Conservation (phyloP, 2,329 filamentous ascomycete species). For the Clarireedia hainanense region DNA sequence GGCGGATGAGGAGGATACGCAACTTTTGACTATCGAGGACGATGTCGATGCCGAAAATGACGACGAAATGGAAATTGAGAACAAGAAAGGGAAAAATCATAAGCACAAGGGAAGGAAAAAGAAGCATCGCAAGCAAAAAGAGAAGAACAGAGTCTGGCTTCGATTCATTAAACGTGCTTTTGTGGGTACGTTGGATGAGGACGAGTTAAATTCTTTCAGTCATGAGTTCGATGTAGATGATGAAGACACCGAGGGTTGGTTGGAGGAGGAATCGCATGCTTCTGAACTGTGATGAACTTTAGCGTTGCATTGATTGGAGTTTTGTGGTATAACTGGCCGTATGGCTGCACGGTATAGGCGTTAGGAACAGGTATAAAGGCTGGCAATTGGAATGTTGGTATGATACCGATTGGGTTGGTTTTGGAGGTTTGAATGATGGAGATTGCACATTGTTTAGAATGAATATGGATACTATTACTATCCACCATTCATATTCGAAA, state of each 20-base stretch:
- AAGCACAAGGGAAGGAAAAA: slow-evolving; percentile 38
- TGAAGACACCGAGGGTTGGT: background rate
- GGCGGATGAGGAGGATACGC: slow-evolving; percentile 18
- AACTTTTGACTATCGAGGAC: slow-evolving; percentile 12
- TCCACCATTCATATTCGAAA: too few species aligned
- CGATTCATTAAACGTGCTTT: slow-evolving; percentile 74
- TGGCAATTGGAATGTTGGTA: too few species aligned
- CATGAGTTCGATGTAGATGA: background rate
- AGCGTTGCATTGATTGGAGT: too few species aligned
- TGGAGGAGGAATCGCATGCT: background rate
- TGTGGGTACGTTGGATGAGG: slow-evolving; percentile 60
- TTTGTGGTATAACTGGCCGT: too few species aligned
- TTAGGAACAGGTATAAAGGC: too few species aligned
- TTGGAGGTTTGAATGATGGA: too few species aligned
- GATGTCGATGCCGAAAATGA: slow-evolving; percentile 22
- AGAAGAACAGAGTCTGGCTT: slow-evolving; percentile 64
- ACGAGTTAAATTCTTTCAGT: slow-evolving; percentile 45
- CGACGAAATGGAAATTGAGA: slow-evolving; percentile 25
- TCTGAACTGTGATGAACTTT: background rate
- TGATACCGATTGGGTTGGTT: too few species aligned
- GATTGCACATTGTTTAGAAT: too few species aligned
- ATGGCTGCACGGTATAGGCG: too few species aligned
- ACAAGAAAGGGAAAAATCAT: slow-evolving; percentile 23
- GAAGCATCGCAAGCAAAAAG: slow-evolving; percentile 44
- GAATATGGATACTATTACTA: too few species aligned